phyloP scores from a whole-genome alignment of 2,329 filamentous ascomycete species.

The Davidsoniella australis region DNA sequence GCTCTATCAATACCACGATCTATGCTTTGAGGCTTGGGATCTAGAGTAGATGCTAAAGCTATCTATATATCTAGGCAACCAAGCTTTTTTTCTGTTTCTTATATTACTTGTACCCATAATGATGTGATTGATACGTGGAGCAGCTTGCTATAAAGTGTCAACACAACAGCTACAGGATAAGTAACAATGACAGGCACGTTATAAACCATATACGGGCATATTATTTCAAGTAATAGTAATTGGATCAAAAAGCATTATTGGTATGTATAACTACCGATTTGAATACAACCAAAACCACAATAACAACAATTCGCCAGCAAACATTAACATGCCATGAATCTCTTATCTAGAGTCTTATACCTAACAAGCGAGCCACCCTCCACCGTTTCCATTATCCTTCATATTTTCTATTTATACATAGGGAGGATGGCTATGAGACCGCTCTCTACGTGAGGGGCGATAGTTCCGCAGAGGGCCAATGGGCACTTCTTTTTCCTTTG shows the following conservation, averaged over 20 bases:
- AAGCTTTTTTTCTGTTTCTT: background rate
- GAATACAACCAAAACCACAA: no score
- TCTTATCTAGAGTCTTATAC: background rate
- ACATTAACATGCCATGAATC: no score
- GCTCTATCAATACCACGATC: constrained; percentile 10
- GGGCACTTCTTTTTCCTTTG: background rate
- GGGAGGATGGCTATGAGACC: background rate
- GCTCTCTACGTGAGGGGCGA: background rate
- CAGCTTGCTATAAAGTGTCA: no score
- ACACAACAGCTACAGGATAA: no score
- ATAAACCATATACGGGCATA: no score
- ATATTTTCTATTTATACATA: constrained; percentile 4
- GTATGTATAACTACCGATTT: no score
- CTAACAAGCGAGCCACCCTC: background rate
- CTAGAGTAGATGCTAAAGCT: background rate
- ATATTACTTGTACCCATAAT: background rate
- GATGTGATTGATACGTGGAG: no score
- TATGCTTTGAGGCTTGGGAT: constrained; percentile 6
- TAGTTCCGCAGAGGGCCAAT: constrained; percentile 6
- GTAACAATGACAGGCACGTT: no score
- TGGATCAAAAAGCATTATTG: no score
- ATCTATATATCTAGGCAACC: background rate
- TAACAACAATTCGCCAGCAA: no score
- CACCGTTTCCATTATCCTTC: background rate
- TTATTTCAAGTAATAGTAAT: no score